Percentiles rank a stretch among this genome's conserved stretches.
These are phyloP conservation scores for Postia placenta DNA, from an alignment of 768 basidiomycete genomes.

Conservation along the genomic window DNA sequence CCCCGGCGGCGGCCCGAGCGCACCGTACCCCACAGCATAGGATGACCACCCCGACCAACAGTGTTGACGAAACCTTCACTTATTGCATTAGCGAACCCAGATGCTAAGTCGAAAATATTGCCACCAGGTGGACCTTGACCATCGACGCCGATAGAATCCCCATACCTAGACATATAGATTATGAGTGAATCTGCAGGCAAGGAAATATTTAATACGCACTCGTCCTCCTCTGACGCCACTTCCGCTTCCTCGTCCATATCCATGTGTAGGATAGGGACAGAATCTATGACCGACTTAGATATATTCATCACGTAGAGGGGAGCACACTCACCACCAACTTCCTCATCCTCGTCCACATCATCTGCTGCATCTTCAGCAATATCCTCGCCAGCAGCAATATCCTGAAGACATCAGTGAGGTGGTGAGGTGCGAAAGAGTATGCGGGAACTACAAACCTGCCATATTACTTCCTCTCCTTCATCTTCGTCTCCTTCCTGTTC, in stretches of 20 bases:
- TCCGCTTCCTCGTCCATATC: conserved; percentile 26
- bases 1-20: conserved; percentile 53
- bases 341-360: conserved; percentile 49
- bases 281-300: conserved; percentile 9
- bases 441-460: conserved; percentile 28
- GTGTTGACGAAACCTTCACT: conserved; percentile 33
- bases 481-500: conserved; percentile 31
- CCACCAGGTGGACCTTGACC: conserved; percentile 17
- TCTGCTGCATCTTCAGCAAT: conserved; percentile 29
- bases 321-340: conserved; percentile 42
- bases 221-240: conserved; percentile 25
- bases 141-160: conserved; percentile 27
- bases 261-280: conserved; percentile 22
- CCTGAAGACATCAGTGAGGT: conserved; percentile 19
- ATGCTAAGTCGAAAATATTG: conserved; percentile 48
- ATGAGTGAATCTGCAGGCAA: not conserved
- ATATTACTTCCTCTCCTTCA: conserved; percentile 34
- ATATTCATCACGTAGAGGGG: not conserved
- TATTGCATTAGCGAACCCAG: conserved; percentile 38
- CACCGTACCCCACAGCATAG: conserved; percentile 24
- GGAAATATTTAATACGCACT: conserved; percentile 18
- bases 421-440: not conserved
- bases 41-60: conserved; percentile 30
- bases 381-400: conserved; percentile 29
- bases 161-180: conserved; percentile 17